Base-by-base conservation (phyloP, 208 protist genomes). In the Crithidia sp. region DNA sequence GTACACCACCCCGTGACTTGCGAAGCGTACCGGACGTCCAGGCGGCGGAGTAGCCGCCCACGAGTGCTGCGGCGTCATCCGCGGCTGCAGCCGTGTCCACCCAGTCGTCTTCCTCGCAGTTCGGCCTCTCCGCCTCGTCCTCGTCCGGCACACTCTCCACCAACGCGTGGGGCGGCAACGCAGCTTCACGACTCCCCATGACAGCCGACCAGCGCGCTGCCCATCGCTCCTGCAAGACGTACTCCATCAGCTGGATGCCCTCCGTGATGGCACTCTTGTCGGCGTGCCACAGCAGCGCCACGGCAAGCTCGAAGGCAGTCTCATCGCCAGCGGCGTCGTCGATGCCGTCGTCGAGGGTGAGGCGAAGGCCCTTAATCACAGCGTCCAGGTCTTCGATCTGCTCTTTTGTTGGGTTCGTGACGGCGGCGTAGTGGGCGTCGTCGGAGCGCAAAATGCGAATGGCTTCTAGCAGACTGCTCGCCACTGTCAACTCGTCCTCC, bases 171-270 rank as follows among this genome's bases (percentile, higher is more conserved):
- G 28, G 2, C 8, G 2, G 13, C 6, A 4, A 10, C 40, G 43
- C 44, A 41, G 28, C 28, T 28, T 28, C 28, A 13, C 40, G 44
- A 2, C 36, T 16, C n/a, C 52, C 45, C 45, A 76, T 55, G 41
- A 81, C 74, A 4, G 69, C 52, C 2, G 61, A 54, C 85, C 87
- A 92, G 39, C 71, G 81, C n/a, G 72, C 37, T 13, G 82, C 41
- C 88, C 88, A 91, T 17, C 76, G 71, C 36, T 74, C 65, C 58
- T 81, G 86, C 41, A 90, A 68, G 13, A 95, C 61, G 9, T 75
- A 83, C 68, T 93, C 83, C 86, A 96, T 90, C 53, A 96, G 52
- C 47, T 77, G 71, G 36, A 94, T 62, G 56, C 91, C 91, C 71
- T 92, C 87, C 57, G 85, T 63, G 41, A 96, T 71, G 54, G 81